Evolutionary conservation across 2,329 filamentous ascomycete species (phyloP).

Genomic region (Alternaria arbusti): DNA sequence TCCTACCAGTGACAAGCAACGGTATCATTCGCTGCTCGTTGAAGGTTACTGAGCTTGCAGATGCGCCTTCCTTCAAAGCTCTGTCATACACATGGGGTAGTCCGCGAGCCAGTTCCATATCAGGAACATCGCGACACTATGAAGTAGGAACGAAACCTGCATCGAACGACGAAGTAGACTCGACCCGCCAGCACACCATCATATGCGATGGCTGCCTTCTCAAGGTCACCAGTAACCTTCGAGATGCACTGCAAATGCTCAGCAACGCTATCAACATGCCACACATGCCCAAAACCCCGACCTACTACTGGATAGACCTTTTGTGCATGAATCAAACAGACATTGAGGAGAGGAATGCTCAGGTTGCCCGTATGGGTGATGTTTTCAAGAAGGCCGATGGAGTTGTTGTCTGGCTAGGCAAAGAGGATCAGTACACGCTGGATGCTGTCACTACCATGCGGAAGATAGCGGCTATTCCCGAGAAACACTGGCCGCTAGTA

Average conservation of each 20-base stretch:
- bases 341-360: conserved; percentile 29
- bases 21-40: conserved; percentile 20
- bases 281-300: conserved; percentile 7
- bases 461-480: conserved; percentile 20
- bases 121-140: background rate
- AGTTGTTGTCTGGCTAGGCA: conserved; percentile 41
- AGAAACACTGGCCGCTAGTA: conserved; percentile 26
- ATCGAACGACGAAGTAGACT: background rate
- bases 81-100: conserved; percentile 31
- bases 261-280: conserved; percentile 9
- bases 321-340: conserved; percentile 39
- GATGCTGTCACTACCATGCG: conserved; percentile 30
- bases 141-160: background rate
- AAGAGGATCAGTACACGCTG: conserved; percentile 32
- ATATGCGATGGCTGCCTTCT: conserved; percentile 27
- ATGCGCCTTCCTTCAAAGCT: conserved; percentile 27
- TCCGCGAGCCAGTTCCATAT: conserved; percentile 10
- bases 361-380: conserved; percentile 39
- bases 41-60: conserved; percentile 21
- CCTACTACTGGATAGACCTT: conserved; percentile 40
- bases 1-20: conserved; percentile 19
- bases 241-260: conserved; percentile 34
- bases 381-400: conserved; percentile 33
- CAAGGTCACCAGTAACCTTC: conserved; percentile 29
- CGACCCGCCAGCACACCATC: conserved; percentile 19